These are phyloP conservation scores for Alliaria petiolata DNA, from an alignment of 345 rosid genomes.

Conservation along the genomic window DNA sequence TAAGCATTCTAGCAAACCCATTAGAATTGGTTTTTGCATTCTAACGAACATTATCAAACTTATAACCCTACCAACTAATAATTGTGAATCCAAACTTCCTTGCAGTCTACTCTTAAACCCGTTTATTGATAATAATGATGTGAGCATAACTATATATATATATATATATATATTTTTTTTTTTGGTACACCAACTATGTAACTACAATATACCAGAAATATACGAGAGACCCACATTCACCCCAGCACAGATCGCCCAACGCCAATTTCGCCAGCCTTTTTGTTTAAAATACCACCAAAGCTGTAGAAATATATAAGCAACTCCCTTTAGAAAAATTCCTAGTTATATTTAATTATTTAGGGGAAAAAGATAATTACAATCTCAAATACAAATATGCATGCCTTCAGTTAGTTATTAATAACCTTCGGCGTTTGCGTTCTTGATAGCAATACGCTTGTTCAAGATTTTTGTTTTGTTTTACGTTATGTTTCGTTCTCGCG, in stretches of 20 bases:
- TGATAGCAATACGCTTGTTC: not conserved
- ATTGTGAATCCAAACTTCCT: slow-evolving; percentile 2
- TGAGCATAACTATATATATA: too few species aligned
- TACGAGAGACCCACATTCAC: slow-evolving; percentile 13
- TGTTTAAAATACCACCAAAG: not conserved
- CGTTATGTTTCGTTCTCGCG: not conserved
- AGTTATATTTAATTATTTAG: too few species aligned
- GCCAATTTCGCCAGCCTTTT: slow-evolving; percentile 24
- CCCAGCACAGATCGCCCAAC: slow-evolving; percentile 10
- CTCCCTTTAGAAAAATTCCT: too few species aligned
- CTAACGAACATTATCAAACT: not conserved
- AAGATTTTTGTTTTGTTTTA: not conserved
- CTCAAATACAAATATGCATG: not conserved
- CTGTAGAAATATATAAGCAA: not conserved
- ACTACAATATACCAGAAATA: not conserved
- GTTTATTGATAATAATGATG: too few species aligned
- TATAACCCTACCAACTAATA: slow-evolving; percentile 8
- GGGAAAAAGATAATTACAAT: not conserved
- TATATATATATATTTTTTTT: too few species aligned
- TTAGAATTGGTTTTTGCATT: not conserved
- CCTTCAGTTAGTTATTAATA: not conserved
- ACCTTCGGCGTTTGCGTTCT: not conserved
- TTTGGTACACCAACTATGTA: not conserved
- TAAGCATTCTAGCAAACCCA: not conserved
- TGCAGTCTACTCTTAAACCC: not conserved